phyloP scores from a whole-genome alignment of 495 filamentous ascomycete species.

The Xylaria acuta region DNA sequence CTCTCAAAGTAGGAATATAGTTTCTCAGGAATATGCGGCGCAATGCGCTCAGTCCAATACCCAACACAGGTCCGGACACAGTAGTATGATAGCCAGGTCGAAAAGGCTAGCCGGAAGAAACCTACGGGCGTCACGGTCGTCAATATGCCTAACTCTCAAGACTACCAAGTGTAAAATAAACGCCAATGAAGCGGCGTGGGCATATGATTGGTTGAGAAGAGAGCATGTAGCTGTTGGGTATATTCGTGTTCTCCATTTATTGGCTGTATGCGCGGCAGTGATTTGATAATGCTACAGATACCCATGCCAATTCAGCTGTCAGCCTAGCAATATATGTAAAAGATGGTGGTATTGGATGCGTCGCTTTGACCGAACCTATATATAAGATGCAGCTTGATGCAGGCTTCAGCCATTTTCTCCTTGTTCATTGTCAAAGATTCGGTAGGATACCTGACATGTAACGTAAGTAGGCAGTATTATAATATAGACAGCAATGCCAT shows the following conservation, averaged over 20 bases:
- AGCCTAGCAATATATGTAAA: too few relatives aligned
- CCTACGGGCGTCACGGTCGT: too few relatives aligned
- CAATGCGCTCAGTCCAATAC: too few relatives aligned
- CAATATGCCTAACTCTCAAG: neutral
- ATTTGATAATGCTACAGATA: too few relatives aligned
- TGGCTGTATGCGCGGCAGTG: neutral
- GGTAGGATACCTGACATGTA: neutral
- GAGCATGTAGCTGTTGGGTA: neutral
- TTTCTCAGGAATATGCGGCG: too few relatives aligned
- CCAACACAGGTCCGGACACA: too few relatives aligned
- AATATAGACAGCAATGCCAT: too few relatives aligned
- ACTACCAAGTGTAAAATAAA: neutral
- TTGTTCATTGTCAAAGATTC: neutral
- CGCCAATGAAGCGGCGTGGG: neutral
- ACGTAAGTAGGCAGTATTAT: too few relatives aligned
- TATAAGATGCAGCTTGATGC: neutral
- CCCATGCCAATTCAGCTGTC: too few relatives aligned
- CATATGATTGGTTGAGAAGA: neutral
- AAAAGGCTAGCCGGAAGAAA: neutral
- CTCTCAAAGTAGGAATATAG: too few relatives aligned
- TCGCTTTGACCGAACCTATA: neutral
- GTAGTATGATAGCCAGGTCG: neutral
- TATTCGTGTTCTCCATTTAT: constrained; percentile 4
- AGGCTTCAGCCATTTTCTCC: neutral
- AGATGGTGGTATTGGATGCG: neutral